These are phyloP conservation scores for Trebouxia gelatinosa DNA, from an alignment of 163 green algal genomes.

Conservation along the genomic window DNA sequence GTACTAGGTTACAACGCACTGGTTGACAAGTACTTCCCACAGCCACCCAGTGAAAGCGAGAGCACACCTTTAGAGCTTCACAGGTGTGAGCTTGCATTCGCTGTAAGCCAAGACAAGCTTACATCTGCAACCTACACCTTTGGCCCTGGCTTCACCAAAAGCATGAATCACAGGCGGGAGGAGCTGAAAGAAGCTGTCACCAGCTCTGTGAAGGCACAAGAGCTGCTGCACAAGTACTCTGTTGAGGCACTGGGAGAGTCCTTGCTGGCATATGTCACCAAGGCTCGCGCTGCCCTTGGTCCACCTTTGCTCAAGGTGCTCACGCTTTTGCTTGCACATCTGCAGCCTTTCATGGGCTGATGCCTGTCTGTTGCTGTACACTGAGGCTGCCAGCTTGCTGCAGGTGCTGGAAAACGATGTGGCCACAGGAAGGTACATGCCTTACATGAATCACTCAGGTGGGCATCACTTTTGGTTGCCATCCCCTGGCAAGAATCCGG, in stretches of 20 bases:
- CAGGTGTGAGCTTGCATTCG: not conserved
- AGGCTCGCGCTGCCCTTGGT: constrained; percentile 27
- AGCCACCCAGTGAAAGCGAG: constrained; percentile 16
- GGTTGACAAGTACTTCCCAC: constrained; percentile 33
- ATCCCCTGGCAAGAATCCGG: too few species aligned
- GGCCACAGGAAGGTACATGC: constrained; percentile 17
- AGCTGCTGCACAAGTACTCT: constrained; percentile 27
- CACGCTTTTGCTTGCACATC: not conserved
- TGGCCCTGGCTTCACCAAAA: not conserved
- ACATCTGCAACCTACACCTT: not conserved
- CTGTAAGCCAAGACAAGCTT: not conserved
- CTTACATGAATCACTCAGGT: constrained; percentile 16
- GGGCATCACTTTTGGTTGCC: too few species aligned
- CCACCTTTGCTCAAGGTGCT: constrained; percentile 33
- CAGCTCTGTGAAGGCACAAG: not conserved
- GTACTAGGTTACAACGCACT: not conserved
- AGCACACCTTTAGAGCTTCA: constrained; percentile 20
- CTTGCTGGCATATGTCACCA: constrained; percentile 16
- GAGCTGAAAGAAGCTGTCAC: constrained; percentile 21
- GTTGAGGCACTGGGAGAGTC: not conserved
- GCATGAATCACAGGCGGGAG: constrained; percentile 20
- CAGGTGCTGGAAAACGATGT: constrained; percentile 30
- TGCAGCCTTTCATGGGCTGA: not conserved
- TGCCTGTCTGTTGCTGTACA: not conserved
- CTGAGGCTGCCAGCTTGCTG: not conserved